Percentiles rank a stretch among this genome's conserved stretches.
Evolutionary conservation across 2,329 filamentous ascomycete genomes (phyloP).

Genomic region (Fonsecaea nubica): DNA sequence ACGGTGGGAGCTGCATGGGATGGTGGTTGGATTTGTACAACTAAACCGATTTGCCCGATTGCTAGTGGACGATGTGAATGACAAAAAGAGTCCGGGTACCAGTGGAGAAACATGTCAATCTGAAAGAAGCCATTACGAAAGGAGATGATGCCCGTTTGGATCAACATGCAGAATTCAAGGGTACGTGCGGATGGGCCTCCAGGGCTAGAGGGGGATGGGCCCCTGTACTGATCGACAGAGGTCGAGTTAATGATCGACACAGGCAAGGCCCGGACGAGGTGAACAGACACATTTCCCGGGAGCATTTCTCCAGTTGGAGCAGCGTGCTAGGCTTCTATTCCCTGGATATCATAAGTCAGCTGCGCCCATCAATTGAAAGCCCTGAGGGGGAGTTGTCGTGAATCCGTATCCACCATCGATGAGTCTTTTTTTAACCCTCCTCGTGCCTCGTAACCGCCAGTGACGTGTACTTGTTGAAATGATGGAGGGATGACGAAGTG

Average conservation of each 20-base stretch:
- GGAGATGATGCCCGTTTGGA: slow-evolving; percentile 1
- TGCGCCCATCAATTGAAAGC: slow-evolving; percentile 1
- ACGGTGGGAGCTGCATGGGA: background rate
- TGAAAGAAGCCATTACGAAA: background rate
- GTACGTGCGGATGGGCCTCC: background rate
- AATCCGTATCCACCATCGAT: background rate
- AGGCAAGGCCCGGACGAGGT: slow-evolving; percentile 19
- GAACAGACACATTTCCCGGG: slow-evolving; percentile 4
- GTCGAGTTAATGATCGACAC: slow-evolving; percentile 21
- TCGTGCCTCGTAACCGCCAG: background rate
- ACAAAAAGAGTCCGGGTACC: background rate
- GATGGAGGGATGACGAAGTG: slow-evolving; percentile 3
- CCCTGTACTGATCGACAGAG: slow-evolving; percentile 10
- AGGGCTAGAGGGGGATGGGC: slow-evolving; percentile 5
- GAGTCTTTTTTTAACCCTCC: background rate
- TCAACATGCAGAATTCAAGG: background rate
- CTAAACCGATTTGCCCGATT: background rate
- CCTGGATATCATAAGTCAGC: slow-evolving; percentile 7
- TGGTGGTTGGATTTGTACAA: slow-evolving; percentile 1
- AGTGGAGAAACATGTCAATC: slow-evolving; percentile 9
- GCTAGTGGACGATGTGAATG: background rate
- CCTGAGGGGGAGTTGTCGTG: background rate
- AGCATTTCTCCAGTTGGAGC: background rate
- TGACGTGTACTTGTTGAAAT: background rate
- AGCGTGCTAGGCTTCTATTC: background rate